Percentiles rank a stretch among this genome's conserved stretches.
Conservation (phyloP, 177 flowering plant genomes). For the Vitis hybrid region DNA sequence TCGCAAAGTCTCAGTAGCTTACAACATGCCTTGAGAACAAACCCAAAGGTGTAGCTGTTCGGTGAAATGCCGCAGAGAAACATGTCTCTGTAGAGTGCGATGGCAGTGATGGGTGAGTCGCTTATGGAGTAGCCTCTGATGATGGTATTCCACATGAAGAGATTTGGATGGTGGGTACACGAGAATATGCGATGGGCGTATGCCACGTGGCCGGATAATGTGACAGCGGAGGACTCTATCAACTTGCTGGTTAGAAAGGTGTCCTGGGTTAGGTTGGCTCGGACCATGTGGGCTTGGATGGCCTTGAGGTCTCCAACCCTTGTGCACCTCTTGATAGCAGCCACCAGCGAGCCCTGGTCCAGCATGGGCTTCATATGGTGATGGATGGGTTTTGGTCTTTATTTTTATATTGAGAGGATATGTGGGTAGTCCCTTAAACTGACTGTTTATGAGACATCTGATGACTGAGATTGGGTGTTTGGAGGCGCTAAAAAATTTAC, state of each 20-base stretch:
- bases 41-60: conserved; percentile 21
- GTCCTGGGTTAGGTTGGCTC: conserved; percentile 15
- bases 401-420: too few species aligned
- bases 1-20: conserved; percentile 11
- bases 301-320: conserved; percentile 10
- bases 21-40: conserved; percentile 21
- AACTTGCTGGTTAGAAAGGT: conserved; percentile 20
- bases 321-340: conserved; percentile 18
- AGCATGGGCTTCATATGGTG: neutral
- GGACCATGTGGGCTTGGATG: conserved; percentile 24
- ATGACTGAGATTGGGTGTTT: too few species aligned
- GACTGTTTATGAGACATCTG: too few species aligned
- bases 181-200: conserved; percentile 25
- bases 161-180: conserved; percentile 11
- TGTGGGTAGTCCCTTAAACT: too few species aligned
- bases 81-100: conserved; percentile 18
- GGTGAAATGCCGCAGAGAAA: neutral
- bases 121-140: conserved; percentile 24
- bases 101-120: conserved; percentile 12
- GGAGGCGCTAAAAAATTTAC: too few species aligned
- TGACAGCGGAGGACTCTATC: conserved; percentile 18
- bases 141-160: conserved; percentile 30
- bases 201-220: conserved; percentile 12
- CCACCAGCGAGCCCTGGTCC: neutral
- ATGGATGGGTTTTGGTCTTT: too few species aligned